Conservation (phyloP, 441 rosid species). For the Macaranga tanarius region DNA sequence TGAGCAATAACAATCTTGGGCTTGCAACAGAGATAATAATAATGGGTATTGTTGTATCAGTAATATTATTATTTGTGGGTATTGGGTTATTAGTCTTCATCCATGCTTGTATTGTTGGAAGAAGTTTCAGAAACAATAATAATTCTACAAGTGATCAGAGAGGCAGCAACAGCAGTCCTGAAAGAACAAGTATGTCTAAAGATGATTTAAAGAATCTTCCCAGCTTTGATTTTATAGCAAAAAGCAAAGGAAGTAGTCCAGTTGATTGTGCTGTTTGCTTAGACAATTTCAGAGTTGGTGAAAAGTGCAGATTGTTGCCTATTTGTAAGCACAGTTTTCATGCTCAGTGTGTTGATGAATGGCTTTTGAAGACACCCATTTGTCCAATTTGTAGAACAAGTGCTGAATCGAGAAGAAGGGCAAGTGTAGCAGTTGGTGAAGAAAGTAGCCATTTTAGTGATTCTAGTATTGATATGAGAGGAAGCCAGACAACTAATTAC, state of each 20-base stretch:
- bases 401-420: constrained; percentile 24
- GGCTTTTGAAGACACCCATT: constrained; percentile 51
- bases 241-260: constrained; percentile 27
- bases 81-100: constrained; percentile 39
- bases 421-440: constrained; percentile 10
- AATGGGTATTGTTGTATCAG: constrained; percentile 39
- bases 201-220: constrained; percentile 53
- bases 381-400: constrained; percentile 53
- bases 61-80: constrained; percentile 38
- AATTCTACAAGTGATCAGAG: constrained; percentile 7
- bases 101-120: constrained; percentile 45
- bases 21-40: constrained; percentile 24
- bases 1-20: constrained; percentile 17
- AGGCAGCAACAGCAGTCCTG: not conserved
- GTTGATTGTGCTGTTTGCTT: constrained; percentile 61
- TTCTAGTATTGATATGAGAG: constrained; percentile 12
- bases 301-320: constrained; percentile 53
- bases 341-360: constrained; percentile 48
- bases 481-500: constrained; percentile 3
- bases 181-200: constrained; percentile 31
- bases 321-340: constrained; percentile 53
- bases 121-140: constrained; percentile 29
- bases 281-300: constrained; percentile 52
- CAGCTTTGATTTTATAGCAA: constrained; percentile 36
- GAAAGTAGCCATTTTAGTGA: constrained; percentile 22